Percentiles rank a stretch among this genome's conserved stretches.
Evolutionary conservation across 1,284 basidiomycete genomes (phyloP).

Genomic region (Phellinidium pouzarii): DNA sequence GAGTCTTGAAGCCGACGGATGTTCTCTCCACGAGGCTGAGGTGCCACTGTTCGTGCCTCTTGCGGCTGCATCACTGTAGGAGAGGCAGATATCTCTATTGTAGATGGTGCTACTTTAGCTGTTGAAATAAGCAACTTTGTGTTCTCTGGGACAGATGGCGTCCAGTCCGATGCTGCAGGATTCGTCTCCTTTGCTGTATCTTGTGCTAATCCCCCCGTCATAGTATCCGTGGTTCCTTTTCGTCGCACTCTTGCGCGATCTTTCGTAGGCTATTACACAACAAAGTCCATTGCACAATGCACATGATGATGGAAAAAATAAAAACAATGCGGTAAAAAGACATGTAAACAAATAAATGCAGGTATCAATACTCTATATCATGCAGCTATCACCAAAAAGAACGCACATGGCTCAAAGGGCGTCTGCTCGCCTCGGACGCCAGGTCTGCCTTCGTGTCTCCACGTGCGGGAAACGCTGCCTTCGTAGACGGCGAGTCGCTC

Average conservation of each 20-base stretch:
- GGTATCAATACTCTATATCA: constrained; percentile 20
- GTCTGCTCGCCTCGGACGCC: constrained; percentile 36
- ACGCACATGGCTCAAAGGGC: constrained; percentile 78
- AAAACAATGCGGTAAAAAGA: constrained; percentile 23
- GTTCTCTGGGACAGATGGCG: not conserved
- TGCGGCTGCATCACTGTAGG: constrained; percentile 4
- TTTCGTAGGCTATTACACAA: constrained; percentile 55
- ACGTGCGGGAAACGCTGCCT: constrained; percentile 22
- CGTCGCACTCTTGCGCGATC: constrained; percentile 57
- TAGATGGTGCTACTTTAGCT: not conserved
- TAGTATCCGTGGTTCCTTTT: constrained; percentile 32
- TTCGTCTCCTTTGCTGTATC: not conserved
- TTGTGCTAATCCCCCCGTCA: not conserved
- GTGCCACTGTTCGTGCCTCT: constrained; percentile 7
- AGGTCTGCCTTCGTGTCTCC: constrained; percentile 30
- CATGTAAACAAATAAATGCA: constrained; percentile 34
- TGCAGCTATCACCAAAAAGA: constrained; percentile 52
- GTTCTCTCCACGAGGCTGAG: constrained; percentile 15
- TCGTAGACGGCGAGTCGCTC: constrained; percentile 20
- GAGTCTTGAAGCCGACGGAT: constrained; percentile 25
- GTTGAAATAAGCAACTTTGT: not conserved
- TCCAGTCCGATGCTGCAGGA: not conserved
- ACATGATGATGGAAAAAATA: constrained; percentile 13
- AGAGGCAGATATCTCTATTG: not conserved
- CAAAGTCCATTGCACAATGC: constrained; percentile 23